phyloP scores from a whole-genome alignment of 768 basidiomycete species.

The Exidia glandulosa region DNA sequence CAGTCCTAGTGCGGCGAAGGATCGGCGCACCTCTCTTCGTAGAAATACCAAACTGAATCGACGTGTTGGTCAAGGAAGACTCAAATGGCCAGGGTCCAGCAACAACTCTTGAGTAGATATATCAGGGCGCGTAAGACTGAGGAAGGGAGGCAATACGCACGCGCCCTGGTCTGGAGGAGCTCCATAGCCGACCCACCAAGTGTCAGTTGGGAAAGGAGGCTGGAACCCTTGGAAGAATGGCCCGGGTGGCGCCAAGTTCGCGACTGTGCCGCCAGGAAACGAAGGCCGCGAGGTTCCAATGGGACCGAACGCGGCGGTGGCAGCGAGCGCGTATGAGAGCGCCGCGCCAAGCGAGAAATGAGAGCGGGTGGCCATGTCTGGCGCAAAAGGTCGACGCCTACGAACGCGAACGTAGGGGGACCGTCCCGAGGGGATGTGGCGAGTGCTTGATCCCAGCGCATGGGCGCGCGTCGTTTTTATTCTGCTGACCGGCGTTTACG shows the following conservation, averaged over 20 bases:
- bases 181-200: slow-evolving; percentile 26
- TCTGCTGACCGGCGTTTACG: not conserved
- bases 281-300: slow-evolving; percentile 16
- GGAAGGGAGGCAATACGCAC: slow-evolving; percentile 8
- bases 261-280: slow-evolving; percentile 17
- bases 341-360: not conserved
- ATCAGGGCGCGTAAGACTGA: not conserved
- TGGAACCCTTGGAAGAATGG: slow-evolving; percentile 24
- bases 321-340: not conserved
- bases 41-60: slow-evolving; percentile 22
- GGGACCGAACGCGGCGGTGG: slow-evolving; percentile 14
- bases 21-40: slow-evolving; percentile 7
- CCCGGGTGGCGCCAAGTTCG: slow-evolving; percentile 19
- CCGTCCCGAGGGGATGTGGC: no score
- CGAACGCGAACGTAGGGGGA: no score
- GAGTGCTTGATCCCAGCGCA: no score
- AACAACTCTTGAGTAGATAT: slow-evolving; percentile 13
- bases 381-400: no score
- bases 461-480: not conserved
- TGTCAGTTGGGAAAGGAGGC: slow-evolving; percentile 25
- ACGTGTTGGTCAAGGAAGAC: slow-evolving; percentile 15
- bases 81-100: slow-evolving; percentile 25
- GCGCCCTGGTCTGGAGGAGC: slow-evolving; percentile 14
- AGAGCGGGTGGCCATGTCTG: not conserved
- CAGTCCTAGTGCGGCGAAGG: not conserved